These are phyloP conservation scores for Penicillium brevicompactum DNA, from an alignment of 2,329 filamentous ascomycete genomes.

Conservation along the genomic window DNA sequence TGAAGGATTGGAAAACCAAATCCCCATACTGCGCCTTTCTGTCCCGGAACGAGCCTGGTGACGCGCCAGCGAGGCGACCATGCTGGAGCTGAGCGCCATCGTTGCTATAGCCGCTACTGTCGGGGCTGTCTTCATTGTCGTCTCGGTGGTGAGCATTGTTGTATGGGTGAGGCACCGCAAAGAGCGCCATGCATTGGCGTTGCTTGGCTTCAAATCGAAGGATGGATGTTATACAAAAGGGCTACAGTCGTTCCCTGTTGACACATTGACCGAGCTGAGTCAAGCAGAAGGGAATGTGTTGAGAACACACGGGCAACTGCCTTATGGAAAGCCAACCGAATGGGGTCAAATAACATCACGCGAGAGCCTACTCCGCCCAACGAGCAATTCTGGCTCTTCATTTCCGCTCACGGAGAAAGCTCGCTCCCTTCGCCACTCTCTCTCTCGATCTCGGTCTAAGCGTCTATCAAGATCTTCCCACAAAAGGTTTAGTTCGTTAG, in stretches of 20 bases:
- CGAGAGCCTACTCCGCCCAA: constrained; percentile 29
- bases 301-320: constrained; percentile 36
- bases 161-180: constrained; percentile 40
- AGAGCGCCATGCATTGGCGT: constrained; percentile 31
- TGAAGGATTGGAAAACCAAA: constrained; percentile 9
- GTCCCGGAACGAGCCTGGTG: not conserved
- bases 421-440: constrained; percentile 34
- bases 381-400: constrained; percentile 24
- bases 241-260: constrained; percentile 25
- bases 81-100: constrained; percentile 35
- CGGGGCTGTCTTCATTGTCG: constrained; percentile 36
- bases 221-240: constrained; percentile 22
- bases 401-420: constrained; percentile 30
- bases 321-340: constrained; percentile 37
- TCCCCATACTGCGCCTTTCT: not conserved
- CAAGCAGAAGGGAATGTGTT: constrained; percentile 35
- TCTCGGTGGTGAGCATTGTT: constrained; percentile 34
- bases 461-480: constrained; percentile 31
- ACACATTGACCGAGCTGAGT: constrained; percentile 36
- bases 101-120: constrained; percentile 39
- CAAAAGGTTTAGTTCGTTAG: constrained; percentile 34
- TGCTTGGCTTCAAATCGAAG: constrained; percentile 26
- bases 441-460: constrained; percentile 38
- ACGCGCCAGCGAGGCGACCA: constrained; percentile 22
- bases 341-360: constrained; percentile 38